These are phyloP conservation scores for Apiotrichum mycotoxinovorans DNA, from an alignment of 1,284 basidiomycete species.

Conservation along the genomic window DNA sequence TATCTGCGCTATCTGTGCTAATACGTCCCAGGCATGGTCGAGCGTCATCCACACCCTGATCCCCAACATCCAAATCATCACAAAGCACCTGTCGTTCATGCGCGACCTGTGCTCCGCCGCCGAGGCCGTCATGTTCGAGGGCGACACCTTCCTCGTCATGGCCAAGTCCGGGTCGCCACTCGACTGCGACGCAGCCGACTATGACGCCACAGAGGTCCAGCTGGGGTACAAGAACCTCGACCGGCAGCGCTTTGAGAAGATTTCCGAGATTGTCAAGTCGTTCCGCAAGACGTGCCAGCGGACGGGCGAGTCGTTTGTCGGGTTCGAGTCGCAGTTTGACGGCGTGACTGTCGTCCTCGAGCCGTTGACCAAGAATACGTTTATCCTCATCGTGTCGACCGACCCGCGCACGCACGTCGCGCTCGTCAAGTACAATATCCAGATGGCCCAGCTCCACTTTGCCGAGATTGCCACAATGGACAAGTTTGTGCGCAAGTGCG, in stretches of 20 bases:
- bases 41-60: slow-evolving; percentile 94
- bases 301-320: slow-evolving; percentile 68
- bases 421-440: slow-evolving; percentile 53
- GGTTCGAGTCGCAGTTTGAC: slow-evolving; percentile 73
- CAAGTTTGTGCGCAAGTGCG: slow-evolving; percentile 42
- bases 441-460: slow-evolving; percentile 51
- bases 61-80: slow-evolving; percentile 85
- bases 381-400: slow-evolving; percentile 76
- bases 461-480: slow-evolving; percentile 45
- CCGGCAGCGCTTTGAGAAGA: slow-evolving; percentile 86
- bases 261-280: slow-evolving; percentile 89
- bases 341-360: slow-evolving; percentile 83
- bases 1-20: too few relatives aligned
- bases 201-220: slow-evolving; percentile 35
- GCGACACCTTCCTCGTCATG: slow-evolving; percentile 95
- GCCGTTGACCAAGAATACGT: slow-evolving; percentile 89
- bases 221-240: slow-evolving; percentile 59
- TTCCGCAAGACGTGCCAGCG: slow-evolving; percentile 83
- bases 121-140: slow-evolving; percentile 94
- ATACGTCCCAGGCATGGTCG: slow-evolving; percentile 78
- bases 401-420: slow-evolving; percentile 70
- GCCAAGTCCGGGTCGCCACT: slow-evolving; percentile 55
- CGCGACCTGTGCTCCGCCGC: slow-evolving; percentile 80
- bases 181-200: slow-evolving; percentile 40
- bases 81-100: slow-evolving; percentile 77